Evolutionary conservation across 2,329 filamentous ascomycete genomes (phyloP), one percentile per base, ranked within the genome.

Genomic region (Penicillium fuscoglaucum): DNA sequence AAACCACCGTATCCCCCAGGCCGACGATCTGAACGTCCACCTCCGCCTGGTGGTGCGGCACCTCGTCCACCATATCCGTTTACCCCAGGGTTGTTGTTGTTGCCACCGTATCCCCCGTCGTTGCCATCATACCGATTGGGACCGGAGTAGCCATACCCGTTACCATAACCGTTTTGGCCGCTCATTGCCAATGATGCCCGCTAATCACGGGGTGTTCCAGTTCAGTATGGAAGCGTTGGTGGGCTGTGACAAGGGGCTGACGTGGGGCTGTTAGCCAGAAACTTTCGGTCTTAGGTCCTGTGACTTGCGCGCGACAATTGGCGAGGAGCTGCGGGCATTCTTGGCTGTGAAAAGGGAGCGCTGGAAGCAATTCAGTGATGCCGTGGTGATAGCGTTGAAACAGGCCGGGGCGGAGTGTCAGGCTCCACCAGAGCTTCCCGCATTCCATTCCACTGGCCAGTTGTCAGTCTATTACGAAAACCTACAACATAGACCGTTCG

Each of bases 1-100:
- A 79, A 78, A 29, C 77, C 77, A 37, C 78, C 77, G 57, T 79
- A 80, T 26, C 77, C 78, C 44, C 77, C 77, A 2, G 75, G 68
- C 24, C 78, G 74, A 47, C 70, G 73, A 21, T 74, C 75, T 47
- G 74, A 68, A 28, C 63, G 61, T 58, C 64, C 62, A 44, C 59
- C 63, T 37, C 62, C 61, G 39, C 60, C 59, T 29, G 62, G 61
- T 58, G 46, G 52, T 52, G 58, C 62, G 24, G 58, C 55, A 50
- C 66, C 57, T 52, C 63, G 63, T 40, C 61, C 65, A 45, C 65
- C 64, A 55, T 75, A 74, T 31, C 72, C 69, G 55, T 74, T 75
- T 57, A 69, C 68, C 17, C 68, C 71, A 50, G 72, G 61, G 52
- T 64, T 70, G 52, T 63, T 21, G 19, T 21, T 69, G 51, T 65